These are phyloP conservation scores for Lolium perenne DNA, from an alignment of 176 grass and related monocot species.

Conservation along the genomic window DNA sequence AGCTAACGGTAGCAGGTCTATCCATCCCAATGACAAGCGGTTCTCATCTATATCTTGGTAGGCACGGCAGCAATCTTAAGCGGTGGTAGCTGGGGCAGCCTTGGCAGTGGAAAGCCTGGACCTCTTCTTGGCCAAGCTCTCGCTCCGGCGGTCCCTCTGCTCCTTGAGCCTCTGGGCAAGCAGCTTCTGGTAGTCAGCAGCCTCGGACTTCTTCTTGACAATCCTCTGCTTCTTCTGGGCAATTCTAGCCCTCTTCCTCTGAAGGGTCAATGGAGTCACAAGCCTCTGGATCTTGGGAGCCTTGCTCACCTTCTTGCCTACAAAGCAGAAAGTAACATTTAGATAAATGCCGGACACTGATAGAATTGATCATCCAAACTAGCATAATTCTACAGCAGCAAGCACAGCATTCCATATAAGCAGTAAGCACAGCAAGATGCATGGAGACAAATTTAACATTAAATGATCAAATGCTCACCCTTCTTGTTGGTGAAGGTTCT, in stretches of 20 bases:
- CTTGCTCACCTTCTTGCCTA: conserved; percentile 87
- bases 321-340: no score
- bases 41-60: conserved; percentile 39
- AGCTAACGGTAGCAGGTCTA: conserved; percentile 33
- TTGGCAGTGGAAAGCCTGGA: conserved; percentile 79
- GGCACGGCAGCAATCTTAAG: conserved; percentile 38
- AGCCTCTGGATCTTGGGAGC: conserved; percentile 95
- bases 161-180: conserved; percentile 92
- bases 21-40: conserved; percentile 15
- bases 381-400: background rate
- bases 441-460: background rate
- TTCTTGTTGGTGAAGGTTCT: conserved; percentile 79
- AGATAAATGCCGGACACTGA: background rate
- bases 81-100: conserved; percentile 35
- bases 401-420: background rate
- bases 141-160: conserved; percentile 77
- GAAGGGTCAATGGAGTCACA: conserved; percentile 72
- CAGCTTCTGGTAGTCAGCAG: conserved; percentile 92
- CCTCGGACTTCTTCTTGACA: conserved; percentile 75
- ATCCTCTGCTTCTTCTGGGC: conserved; percentile 89
- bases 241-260: conserved; percentile 82
- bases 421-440: background rate
- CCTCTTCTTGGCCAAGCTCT: conserved; percentile 90
- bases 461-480: conserved; percentile 31
- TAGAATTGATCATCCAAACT: background rate